These are phyloP conservation scores for Arthrobotrys musiformis DNA, from an alignment of 2,329 filamentous ascomycete genomes.

Conservation along the genomic window DNA sequence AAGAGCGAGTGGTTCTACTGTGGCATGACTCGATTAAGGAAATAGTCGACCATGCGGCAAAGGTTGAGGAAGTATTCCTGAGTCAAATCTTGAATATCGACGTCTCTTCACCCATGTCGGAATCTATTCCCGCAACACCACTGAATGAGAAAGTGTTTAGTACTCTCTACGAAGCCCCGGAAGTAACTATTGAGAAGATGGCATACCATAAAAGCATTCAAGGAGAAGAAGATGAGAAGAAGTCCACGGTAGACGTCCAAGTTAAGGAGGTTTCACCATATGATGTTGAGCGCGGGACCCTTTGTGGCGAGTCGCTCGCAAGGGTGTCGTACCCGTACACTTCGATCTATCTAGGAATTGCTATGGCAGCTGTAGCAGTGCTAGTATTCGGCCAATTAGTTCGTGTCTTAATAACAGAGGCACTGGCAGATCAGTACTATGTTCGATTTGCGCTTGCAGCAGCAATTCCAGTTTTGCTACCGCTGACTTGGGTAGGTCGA, in stretches of 20 bases:
- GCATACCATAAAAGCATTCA: constrained; percentile 22
- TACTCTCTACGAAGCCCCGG: constrained; percentile 40
- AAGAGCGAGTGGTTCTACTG: constrained; percentile 64
- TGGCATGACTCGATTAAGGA: constrained; percentile 65
- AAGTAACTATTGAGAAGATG: constrained; percentile 40
- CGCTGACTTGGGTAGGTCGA: constrained; percentile 43
- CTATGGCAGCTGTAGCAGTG: constrained; percentile 33
- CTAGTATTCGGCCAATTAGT: constrained; percentile 35
- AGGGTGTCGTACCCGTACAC: constrained; percentile 24
- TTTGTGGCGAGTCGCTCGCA: constrained; percentile 27
- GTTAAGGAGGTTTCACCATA: constrained; percentile 24
- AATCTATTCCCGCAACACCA: background rate
- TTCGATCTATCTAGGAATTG: constrained; percentile 35
- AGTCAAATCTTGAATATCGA: constrained; percentile 44
- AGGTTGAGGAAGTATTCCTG: constrained; percentile 57
- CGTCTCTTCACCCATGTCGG: constrained; percentile 9
- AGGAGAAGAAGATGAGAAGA: constrained; percentile 10
- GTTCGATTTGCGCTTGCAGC: constrained; percentile 17
- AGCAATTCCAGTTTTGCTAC: constrained; percentile 33
- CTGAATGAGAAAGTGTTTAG: constrained; percentile 21
- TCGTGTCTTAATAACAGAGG: constrained; percentile 23
- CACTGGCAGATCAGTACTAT: constrained; percentile 28
- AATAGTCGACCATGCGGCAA: constrained; percentile 63
- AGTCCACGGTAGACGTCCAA: background rate
- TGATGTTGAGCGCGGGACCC: constrained; percentile 38